Evolutionary conservation across 2,329 filamentous ascomycete genomes (phyloP).

Genomic region (Paramyrothecium roridum): DNA sequence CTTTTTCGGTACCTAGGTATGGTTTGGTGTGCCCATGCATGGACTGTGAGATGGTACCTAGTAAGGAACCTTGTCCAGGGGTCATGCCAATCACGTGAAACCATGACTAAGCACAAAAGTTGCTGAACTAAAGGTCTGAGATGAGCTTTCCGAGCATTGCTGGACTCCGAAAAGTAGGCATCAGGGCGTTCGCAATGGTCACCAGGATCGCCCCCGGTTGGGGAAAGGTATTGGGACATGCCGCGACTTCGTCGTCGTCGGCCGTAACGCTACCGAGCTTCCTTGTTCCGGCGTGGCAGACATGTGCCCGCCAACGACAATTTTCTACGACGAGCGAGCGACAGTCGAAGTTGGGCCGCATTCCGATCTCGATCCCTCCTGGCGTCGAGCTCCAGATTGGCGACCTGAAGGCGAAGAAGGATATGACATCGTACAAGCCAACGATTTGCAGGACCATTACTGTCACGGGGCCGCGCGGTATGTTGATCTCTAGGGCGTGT

Average conservation of each 20-base stretch:
- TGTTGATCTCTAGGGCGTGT: slow-evolving; percentile 16
- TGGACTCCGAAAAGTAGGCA: background rate
- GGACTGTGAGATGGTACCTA: too few relatives aligned
- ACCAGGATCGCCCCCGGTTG: slow-evolving; percentile 64
- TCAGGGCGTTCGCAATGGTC: slow-evolving; percentile 23
- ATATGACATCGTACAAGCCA: slow-evolving; percentile 57
- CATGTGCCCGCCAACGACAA: slow-evolving; percentile 15
- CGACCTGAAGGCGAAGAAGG: slow-evolving; percentile 52
- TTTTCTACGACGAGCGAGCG: slow-evolving; percentile 71
- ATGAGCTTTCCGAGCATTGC: background rate
- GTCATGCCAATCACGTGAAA: slow-evolving; percentile 19
- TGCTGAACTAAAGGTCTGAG: background rate
- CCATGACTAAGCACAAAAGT: slow-evolving; percentile 26
- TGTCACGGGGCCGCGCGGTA: slow-evolving; percentile 78
- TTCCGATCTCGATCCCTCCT: slow-evolving; percentile 75
- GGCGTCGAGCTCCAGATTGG: slow-evolving; percentile 76
- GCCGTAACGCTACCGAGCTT: slow-evolving; percentile 64
- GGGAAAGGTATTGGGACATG: slow-evolving; percentile 57
- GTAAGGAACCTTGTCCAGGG: background rate
- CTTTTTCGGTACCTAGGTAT: too few relatives aligned
- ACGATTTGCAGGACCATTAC: slow-evolving; percentile 66
- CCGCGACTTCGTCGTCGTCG: slow-evolving; percentile 42
- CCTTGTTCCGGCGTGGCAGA: slow-evolving; percentile 68
- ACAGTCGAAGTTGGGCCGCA: slow-evolving; percentile 81
- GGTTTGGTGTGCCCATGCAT: too few relatives aligned